Conservation (phyloP, 192 early-diverging fungal genomes). For the Funneliformis mosseae region DNA sequence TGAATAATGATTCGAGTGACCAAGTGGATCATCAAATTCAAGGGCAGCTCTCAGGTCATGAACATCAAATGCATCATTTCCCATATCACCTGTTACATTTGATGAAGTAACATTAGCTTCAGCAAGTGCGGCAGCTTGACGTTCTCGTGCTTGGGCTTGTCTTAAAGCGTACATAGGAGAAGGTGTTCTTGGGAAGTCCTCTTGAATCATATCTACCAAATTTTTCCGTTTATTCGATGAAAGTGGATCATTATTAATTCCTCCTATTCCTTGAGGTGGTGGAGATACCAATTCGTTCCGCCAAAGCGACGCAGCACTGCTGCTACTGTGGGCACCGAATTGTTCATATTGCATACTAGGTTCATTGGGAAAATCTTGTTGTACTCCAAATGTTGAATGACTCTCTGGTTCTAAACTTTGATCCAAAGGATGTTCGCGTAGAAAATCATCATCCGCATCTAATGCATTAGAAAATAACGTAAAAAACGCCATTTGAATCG, state of each 20-base stretch:
- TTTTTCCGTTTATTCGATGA: constrained; percentile 34
- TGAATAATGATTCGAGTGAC: constrained; percentile 28
- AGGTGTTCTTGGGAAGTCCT: constrained; percentile 61
- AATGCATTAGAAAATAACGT: background rate
- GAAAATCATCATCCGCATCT: constrained; percentile 32
- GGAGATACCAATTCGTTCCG: constrained; percentile 30
- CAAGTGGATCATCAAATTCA: constrained; percentile 46
- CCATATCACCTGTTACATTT: constrained; percentile 39
- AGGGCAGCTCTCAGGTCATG: constrained; percentile 42
- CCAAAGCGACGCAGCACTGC: constrained; percentile 35
- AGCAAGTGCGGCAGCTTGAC: constrained; percentile 39
- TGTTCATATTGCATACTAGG: constrained; percentile 16
- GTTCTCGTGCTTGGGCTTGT: constrained; percentile 47
- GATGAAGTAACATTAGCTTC: constrained; percentile 38
- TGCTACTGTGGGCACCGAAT: constrained; percentile 12
- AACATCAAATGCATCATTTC: constrained; percentile 43
- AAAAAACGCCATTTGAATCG: no score
- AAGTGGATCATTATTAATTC: constrained; percentile 26
- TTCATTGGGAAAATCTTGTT: constrained; percentile 27
- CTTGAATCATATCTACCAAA: constrained; percentile 44
- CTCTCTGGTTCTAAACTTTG: constrained; percentile 33
- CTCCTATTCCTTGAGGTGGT: constrained; percentile 13
- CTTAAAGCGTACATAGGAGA: constrained; percentile 53
- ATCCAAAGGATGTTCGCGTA: constrained; percentile 30
- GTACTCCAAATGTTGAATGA: constrained; percentile 22